Conservation (phyloP, 1,284 basidiomycete species). For the Ceratobasidium sp. region DNA sequence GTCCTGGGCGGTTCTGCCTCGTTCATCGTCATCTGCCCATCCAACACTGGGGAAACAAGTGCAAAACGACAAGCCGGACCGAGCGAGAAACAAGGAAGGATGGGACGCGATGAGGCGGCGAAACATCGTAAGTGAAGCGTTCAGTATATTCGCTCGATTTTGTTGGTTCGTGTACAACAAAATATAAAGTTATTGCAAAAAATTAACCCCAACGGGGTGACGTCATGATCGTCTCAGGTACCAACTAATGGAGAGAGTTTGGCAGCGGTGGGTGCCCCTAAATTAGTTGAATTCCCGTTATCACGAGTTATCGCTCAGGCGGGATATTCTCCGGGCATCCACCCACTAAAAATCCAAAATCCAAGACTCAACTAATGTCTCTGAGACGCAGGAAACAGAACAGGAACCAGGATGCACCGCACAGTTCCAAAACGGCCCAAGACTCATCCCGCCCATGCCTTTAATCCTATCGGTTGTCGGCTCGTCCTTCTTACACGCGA, state of each 20-base stretch:
- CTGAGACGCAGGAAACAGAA: slow-evolving; percentile 35
- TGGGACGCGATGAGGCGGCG: slow-evolving; percentile 42
- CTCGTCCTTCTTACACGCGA: too few species aligned
- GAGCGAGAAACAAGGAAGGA: slow-evolving; percentile 42
- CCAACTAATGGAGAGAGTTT: not conserved
- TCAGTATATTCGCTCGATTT: not conserved
- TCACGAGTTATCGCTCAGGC: not conserved
- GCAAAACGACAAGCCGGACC: slow-evolving; percentile 34
- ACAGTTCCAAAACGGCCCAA: slow-evolving; percentile 88
- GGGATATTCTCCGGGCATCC: too few species aligned
- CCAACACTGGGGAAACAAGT: slow-evolving; percentile 30
- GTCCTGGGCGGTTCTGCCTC: slow-evolving; percentile 5
- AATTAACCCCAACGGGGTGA: not conserved
- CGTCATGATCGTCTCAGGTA: not conserved
- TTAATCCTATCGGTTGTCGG: slow-evolving; percentile 68
- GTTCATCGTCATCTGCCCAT: slow-evolving; percentile 35
- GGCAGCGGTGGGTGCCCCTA: not conserved
- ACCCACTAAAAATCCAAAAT: not conserved
- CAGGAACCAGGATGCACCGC: slow-evolving; percentile 66
- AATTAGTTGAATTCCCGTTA: not conserved
- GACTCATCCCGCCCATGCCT: slow-evolving; percentile 89
- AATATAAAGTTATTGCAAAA: not conserved
- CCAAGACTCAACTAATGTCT: too few species aligned
- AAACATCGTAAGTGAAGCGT: slow-evolving; percentile 27
- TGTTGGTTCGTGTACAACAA: slow-evolving; percentile 11